A percentile compares a stretch with the other conserved stretches of the same genome.
Conservation (phyloP, 2,329 filamentous ascomycete species). For the Alternaria atra region DNA sequence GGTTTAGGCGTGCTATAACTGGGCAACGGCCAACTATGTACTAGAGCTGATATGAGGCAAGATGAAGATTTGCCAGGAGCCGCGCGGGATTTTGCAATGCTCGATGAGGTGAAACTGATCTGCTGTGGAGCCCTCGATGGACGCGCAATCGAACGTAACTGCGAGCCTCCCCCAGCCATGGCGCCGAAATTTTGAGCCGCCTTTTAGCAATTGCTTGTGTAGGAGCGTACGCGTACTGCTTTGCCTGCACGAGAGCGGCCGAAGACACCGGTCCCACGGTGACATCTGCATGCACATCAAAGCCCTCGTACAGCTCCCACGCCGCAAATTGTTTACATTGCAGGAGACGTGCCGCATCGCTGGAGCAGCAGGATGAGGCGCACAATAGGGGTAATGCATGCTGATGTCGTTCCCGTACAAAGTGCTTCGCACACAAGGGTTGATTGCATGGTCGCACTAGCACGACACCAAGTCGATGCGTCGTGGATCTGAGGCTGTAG, state of each 20-base stretch:
- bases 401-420: constrained; percentile 15
- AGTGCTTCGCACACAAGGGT: constrained; percentile 14
- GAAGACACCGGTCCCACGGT: constrained; percentile 13
- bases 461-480: constrained; percentile 24
- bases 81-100: constrained; percentile 25
- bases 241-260: constrained; percentile 3
- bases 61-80: constrained; percentile 30
- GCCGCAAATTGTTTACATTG: constrained; percentile 12
- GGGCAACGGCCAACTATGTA: constrained; percentile 26
- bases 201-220: neutral
- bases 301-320: neutral
- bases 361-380: constrained; percentile 20
- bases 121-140: constrained; percentile 35
- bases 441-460: constrained; percentile 29
- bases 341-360: constrained; percentile 13
- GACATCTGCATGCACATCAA: constrained; percentile 2
- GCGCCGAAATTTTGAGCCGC: constrained; percentile 18
- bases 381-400: constrained; percentile 32
- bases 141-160: constrained; percentile 42
- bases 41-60: constrained; percentile 13
- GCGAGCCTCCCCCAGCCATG: constrained; percentile 2
- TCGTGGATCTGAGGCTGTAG: constrained; percentile 24
- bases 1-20: constrained; percentile 21
- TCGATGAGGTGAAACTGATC: constrained; percentile 44
- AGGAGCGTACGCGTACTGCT: constrained; percentile 15